Evolutionary conservation across 805 yeast species (phyloP), one percentile per base, ranked within the genome.

Genomic region (Saccharomyces paradoxus): DNA sequence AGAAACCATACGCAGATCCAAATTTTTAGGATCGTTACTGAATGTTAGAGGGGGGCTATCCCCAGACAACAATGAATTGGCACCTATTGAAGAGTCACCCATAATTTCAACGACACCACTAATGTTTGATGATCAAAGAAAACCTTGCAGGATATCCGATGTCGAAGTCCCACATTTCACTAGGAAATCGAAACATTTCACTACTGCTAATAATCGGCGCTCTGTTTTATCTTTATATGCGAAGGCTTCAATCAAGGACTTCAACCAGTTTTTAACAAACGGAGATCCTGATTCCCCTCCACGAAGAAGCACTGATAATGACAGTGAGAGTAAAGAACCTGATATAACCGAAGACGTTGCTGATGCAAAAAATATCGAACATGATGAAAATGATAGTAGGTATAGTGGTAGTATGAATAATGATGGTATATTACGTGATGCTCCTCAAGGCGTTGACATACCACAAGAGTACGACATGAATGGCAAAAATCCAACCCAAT

Each of bases 171-270:
- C 90, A 17, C 80, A 78, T 56, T 87, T 84, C 31, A 78, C 89
- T 0, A 78, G 88, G 65, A 78, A 78, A 60, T 82, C 87, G 1
- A 76, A 79, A 60, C 74, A 79, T 53, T 82, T 81, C 65, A 76
- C 84, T 24, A 74, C 75, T 54, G 77, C 81, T 10, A 81, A 80
- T 63, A 85, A 83, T 68, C 77, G 91, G 63, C 73, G 83, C 53
- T 82, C 87, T 41, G 85, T 85, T n/a, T 67, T 85, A 47, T 82
- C 89, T 0, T 72, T 83, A 67, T 82, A 82, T 60, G 83, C 89
- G 3, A 81, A 78, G 56, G 79, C 76, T 48, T 81, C 87, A 0
- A 82, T 78, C 59, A 77, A 76, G 48, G 82, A 84, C 62, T 72
- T 83, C 63, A 78, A 78, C 27, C 67, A 73, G 9, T 70, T 71